Base-by-base conservation (phyloP, 2,329 filamentous ascomycete species). In the Periconia macrospinosa region DNA sequence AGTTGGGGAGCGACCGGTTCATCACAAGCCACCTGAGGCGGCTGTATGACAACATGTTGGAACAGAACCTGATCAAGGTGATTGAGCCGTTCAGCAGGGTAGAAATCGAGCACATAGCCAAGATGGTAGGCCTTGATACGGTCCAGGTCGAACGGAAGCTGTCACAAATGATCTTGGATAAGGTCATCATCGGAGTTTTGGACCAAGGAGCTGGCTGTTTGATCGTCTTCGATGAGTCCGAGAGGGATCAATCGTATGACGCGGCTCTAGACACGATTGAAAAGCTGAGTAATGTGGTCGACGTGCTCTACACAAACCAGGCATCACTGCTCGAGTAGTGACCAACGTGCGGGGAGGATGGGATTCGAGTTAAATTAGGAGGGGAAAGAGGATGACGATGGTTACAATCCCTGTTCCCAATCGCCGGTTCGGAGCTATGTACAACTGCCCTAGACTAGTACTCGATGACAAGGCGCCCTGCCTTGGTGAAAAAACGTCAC, bases 11-110 rank as follows among this genome's bases (percentile, higher is more conserved):
- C 75, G 94, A 99, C 72, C 85, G 90, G 56, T 99, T 99, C 80
- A 95, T 99, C 76, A 91, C 93, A 59, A 96, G 94, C 77, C 94
- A 99, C 79, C 87, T 99, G 63, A 91, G 92, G 56, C 89, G 92
- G 47, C 83, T 99, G 48, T 99, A 99, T 79, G 94, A 99, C 76
- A 91, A 92, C 73, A 97, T 99, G 92, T 78, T 99, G 71, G 94
- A 99, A 81, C 94, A 99, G 83, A 99, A 99, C 77, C 84, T 99
- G 41, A 95, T 97, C 84, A 97, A 99, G 82, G 94, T 99, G 59
- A 99, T 99, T 72, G 94, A 99, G 82, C 94, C 94, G 19, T 99
- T 97, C 79, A 96, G 91, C 69, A 86, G 92, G 58, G 94, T 99
- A 50, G 94, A 99, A 79, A 96, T 99, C 67, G 89, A 88, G 66